Evolutionary conservation across 768 basidiomycete species (phyloP), one percentile per base, ranked within the genome.

Genomic region (Boletus pseudo-olivaceus): DNA sequence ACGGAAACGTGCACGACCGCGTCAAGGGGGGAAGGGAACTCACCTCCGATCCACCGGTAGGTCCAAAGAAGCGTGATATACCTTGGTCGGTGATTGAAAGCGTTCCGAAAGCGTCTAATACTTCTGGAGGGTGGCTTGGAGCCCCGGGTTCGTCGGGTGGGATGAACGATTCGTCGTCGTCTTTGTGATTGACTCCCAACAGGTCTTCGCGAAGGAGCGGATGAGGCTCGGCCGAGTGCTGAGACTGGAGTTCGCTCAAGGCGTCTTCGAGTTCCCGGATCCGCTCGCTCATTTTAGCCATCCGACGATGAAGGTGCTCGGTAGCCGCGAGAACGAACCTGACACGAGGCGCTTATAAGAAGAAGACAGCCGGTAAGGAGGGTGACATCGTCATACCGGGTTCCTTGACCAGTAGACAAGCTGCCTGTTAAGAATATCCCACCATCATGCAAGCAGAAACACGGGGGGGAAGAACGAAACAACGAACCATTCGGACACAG

Each of bases 341-440:
- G 39, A 39, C 40, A 44, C 33, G 45, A 39, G 37, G 42, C 48
- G 48, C 57, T 62, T 58, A 55, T 34, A 42, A 38, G 9, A 15
- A 38, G 9, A 15, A 45, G 29, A 49, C 42, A 39, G 50, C 51
- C 51, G 39, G 40, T 26, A 53, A 51, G 14, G n/a, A 38, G 19
- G 49, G 37, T 11, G 1, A 49, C 20, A 40, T 32, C 51, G 55
- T 60, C 66, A 10, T 65, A 82, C 85, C 88, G 79, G 51, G 86
- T 87, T 55, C 86, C 86, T 69, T 89, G 84, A 12, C 87, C 87
- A n/a, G 87, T 88, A 0, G 87, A 80, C n/a, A 89, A 73, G 62
- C 84, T 87, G 23, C 85, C 85, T 87, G 55, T 57, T 49, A 7
- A 41, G 23, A 23, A 23, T 6, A 40, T 7, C 29, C 37, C 45